phyloP scores from a whole-genome alignment of 306 rosid genomes.

The Prunus salicina region DNA sequence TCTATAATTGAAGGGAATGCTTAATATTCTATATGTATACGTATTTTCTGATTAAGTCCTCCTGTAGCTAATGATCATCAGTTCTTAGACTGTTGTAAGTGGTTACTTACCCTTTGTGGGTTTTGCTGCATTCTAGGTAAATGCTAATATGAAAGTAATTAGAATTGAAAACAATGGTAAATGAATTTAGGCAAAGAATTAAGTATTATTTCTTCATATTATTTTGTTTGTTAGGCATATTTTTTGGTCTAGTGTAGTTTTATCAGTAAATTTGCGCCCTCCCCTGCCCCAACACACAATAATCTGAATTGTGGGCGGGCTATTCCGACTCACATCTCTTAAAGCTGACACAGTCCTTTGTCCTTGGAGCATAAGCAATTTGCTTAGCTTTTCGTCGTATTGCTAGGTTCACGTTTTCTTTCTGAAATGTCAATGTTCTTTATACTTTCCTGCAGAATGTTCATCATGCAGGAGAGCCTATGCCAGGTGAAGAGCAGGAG shows the following conservation, averaged over 20 bases:
- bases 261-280: not conserved
- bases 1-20: not conserved
- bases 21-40: not conserved
- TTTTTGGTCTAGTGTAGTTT: not conserved
- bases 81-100: not conserved
- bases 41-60: not conserved
- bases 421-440: constrained; percentile 8
- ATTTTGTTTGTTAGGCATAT: not conserved
- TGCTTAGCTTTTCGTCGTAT: no score
- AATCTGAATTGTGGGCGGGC: no score
- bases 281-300: no score
- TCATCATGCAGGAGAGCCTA: constrained; percentile 82
- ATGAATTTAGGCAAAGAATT: not conserved
- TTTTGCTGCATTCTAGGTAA: not conserved
- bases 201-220: not conserved
- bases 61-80: not conserved
- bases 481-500: constrained; percentile 95
- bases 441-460: constrained; percentile 63
- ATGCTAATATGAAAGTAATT: not conserved
- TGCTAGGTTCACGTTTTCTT: not conserved
- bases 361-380: no score
- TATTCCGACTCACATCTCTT: no score
- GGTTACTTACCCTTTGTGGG: not conserved
- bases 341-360: no score
- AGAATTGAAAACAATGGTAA: no score